Conservation (phyloP, 2,329 filamentous ascomycete species). For the Colletotrichum shisoi region DNA sequence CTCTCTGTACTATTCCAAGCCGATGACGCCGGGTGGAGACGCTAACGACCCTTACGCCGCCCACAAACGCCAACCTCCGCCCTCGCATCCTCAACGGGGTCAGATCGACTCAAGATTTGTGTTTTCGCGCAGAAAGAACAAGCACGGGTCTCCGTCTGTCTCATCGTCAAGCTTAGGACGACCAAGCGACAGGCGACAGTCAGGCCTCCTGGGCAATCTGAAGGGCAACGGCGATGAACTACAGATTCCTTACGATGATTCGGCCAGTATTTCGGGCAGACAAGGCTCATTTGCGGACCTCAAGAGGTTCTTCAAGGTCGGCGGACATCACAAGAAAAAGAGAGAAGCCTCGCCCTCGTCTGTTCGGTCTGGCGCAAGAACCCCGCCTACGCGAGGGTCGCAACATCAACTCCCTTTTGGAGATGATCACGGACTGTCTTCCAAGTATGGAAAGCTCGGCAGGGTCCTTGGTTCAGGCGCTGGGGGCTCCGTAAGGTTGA, state of each 20-base stretch:
- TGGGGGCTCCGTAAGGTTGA: slow-evolving; percentile 89
- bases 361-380: slow-evolving; percentile 60
- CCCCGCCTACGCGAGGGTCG: slow-evolving; percentile 56
- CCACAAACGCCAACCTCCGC: slow-evolving; percentile 75
- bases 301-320: slow-evolving; percentile 93
- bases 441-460: slow-evolving; percentile 95
- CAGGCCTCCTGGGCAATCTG: slow-evolving; percentile 52
- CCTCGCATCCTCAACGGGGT: slow-evolving; percentile 67
- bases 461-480: slow-evolving; percentile 93
- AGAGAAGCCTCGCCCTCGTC: slow-evolving; percentile 70
- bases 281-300: slow-evolving; percentile 91
- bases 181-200: slow-evolving; percentile 60
- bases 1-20: slow-evolving; percentile 72
- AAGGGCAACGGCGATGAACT: slow-evolving; percentile 56
- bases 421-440: slow-evolving; percentile 88
- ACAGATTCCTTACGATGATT: slow-evolving; percentile 56
- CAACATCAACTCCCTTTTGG: slow-evolving; percentile 82
- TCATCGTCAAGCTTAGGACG: slow-evolving; percentile 62
- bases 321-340: slow-evolving; percentile 73
- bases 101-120: slow-evolving; percentile 82
- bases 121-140: slow-evolving; percentile 75
- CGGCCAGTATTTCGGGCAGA: slow-evolving; percentile 58
- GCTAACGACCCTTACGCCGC: slow-evolving; percentile 88
- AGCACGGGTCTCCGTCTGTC: slow-evolving; percentile 64
- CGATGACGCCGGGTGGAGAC: slow-evolving; percentile 81